A percentile compares a stretch with the other conserved stretches of the same genome.
phyloP scores from a whole-genome alignment of 495 filamentous ascomycete genomes.

The Penicillium cinerascens region DNA sequence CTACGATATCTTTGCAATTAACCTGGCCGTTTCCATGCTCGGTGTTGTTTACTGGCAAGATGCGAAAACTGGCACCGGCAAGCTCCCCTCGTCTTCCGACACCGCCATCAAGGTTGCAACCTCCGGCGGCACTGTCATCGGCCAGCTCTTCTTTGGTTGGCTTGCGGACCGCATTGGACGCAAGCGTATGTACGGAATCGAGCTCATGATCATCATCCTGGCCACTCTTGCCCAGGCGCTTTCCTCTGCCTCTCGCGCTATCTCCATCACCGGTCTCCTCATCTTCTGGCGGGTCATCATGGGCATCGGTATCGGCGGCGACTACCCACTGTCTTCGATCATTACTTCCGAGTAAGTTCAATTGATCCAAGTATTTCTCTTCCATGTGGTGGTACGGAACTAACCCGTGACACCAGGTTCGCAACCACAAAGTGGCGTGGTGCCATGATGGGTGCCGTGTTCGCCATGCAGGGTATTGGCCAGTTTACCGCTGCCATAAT shows the following conservation, averaged over 20 bases:
- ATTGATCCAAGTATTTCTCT: not conserved
- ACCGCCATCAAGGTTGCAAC: constrained; percentile 87
- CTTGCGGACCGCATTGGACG: constrained; percentile 77
- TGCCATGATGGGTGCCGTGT: constrained; percentile 85
- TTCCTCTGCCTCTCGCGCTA: constrained; percentile 59
- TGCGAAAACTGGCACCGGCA: constrained; percentile 45
- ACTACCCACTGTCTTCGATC: constrained; percentile 81
- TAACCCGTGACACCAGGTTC: constrained; percentile 47
- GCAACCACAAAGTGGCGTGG: constrained; percentile 82
- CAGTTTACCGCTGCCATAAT: constrained; percentile 69
- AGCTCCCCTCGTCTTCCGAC: constrained; percentile 61
- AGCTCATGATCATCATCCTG: constrained; percentile 84
- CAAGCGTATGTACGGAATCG: constrained; percentile 84
- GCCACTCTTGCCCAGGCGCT: constrained; percentile 77
- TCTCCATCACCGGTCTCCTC: constrained; percentile 71
- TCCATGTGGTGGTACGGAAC: not conserved
- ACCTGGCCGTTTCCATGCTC: constrained; percentile 62
- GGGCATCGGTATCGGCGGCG: constrained; percentile 80
- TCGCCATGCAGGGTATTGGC: constrained; percentile 80
- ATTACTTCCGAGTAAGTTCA: constrained; percentile 71
- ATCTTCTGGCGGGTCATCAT: constrained; percentile 90
- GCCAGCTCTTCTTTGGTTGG: constrained; percentile 78
- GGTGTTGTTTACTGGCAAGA: constrained; percentile 69
- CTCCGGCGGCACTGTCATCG: constrained; percentile 81
- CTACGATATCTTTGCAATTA: constrained; percentile 79